Conservation (phyloP, 2,329 filamentous ascomycete genomes). For the Nakataea oryzae region DNA sequence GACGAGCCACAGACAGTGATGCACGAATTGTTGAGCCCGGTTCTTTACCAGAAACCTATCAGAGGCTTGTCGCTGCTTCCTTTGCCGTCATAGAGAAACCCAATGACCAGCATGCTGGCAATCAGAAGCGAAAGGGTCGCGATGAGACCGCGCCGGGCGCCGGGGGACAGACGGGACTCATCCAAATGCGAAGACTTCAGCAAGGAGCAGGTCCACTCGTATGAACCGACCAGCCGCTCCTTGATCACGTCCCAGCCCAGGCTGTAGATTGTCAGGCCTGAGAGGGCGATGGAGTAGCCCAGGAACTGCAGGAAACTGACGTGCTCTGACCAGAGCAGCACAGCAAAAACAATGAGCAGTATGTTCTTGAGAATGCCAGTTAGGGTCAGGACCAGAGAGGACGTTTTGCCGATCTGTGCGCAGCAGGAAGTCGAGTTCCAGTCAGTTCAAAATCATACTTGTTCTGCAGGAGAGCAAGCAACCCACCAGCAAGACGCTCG, state of each 20-base stretch:
- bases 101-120: constrained; percentile 10
- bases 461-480: background rate
- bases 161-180: constrained; percentile 10
- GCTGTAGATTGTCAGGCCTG: constrained; percentile 36
- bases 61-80: background rate
- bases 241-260: constrained; percentile 21
- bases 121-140: constrained; percentile 8
- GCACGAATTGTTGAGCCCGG: background rate
- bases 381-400: constrained; percentile 74
- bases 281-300: constrained; percentile 63
- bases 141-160: constrained; percentile 12
- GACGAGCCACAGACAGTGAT: background rate
- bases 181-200: constrained; percentile 8
- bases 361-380: constrained; percentile 85
- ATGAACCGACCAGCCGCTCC: constrained; percentile 4
- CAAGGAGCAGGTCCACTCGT: constrained; percentile 9
- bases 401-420: constrained; percentile 73
- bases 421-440: no score
- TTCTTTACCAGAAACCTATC: background rate
- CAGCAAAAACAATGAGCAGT: constrained; percentile 65
- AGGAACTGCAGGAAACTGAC: constrained; percentile 63
- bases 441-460: background rate
- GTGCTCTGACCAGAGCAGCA: constrained; percentile 67
- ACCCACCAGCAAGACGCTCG: constrained; percentile 76
- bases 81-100: constrained; percentile 7